Base-by-base conservation (phyloP, 2,329 filamentous ascomycete species). In the Calonectria henricotiae region DNA sequence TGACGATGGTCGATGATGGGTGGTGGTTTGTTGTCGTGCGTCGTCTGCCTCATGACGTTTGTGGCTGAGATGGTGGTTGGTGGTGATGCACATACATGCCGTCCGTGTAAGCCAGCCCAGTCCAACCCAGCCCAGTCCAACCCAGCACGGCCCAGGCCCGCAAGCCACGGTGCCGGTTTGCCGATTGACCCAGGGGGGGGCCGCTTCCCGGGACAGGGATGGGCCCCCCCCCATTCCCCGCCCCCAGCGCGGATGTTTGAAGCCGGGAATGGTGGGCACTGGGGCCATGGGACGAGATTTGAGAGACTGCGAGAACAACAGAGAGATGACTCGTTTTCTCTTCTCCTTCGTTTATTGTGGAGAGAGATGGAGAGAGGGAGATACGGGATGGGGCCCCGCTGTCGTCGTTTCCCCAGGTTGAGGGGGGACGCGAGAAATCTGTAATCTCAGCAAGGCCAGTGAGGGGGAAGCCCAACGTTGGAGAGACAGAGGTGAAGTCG, bases 141-240 rank as follows among this genome's bases (percentile, higher is more conserved):
- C 4, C 27, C 27, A 30, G 27, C 27, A 4, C 27, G 7, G 27
- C 27, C 4, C 27, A 7, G 27, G 27, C 27, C 27, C 7, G 27
- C 68, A 35, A 35, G 23, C 43, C 30, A 35, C 60, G 70, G 73
- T 76, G 75, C 75, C 75, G 75, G 44, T 73, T 77, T 74, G 73
- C 75, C 75, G 75, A 74, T 55, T 27, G 37, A 44, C 27, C 62
- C 69, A 70, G 39, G 54, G 35, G 49, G n/a, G 49, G n/a, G 30
- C 61, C 49, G 60, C 27, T 32, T 68, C 32, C 41, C 61, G 49
- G 15, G 69, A 74, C 35, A 35, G 65, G 75, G 32, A 69, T 73
- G 41, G 68, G 5, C 35, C 62, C 67, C 58, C 23, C 25, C 37
- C 62, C 73, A 71, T 62, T 73, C 64, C 73, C 54, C 27, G 27